Percentiles rank a stretch among this genome's conserved stretches.
Conservation (phyloP, 345 rosid species). For the Psidium guajava region DNA sequence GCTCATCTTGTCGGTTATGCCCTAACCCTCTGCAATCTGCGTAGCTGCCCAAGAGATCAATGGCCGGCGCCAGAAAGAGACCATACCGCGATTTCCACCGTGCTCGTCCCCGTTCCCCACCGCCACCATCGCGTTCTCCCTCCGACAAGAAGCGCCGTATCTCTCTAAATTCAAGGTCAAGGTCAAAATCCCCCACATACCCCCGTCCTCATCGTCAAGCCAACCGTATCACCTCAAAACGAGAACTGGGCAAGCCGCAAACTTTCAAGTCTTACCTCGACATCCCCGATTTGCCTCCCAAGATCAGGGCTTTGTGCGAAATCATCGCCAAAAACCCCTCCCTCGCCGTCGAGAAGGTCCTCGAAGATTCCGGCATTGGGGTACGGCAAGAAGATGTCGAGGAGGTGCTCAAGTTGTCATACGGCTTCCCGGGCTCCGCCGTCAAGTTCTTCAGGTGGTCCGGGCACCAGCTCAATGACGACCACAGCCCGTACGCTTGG, state of each 20-base stretch:
- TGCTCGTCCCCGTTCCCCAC: neutral
- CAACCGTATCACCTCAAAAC: neutral
- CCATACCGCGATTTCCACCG: neutral
- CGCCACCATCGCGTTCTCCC: neutral
- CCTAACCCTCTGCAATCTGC: neutral
- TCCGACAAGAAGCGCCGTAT: neutral
- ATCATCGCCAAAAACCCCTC: constrained; percentile 41
- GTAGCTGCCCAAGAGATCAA: neutral
- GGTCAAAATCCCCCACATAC: neutral
- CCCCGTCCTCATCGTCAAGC: neutral
- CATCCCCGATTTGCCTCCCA: constrained; percentile 23
- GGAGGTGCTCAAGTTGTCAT: constrained; percentile 43
- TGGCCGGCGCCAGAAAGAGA: neutral
- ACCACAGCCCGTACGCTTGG: constrained; percentile 59
- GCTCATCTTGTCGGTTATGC: neutral
- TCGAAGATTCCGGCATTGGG: constrained; percentile 25
- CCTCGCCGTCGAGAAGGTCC: constrained; percentile 21
- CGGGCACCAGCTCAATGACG: constrained; percentile 25
- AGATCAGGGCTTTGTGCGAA: constrained; percentile 27
- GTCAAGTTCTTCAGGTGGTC: constrained; percentile 66
- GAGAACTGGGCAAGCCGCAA: neutral
- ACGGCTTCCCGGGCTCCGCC: constrained; percentile 37
- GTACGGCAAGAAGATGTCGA: constrained; percentile 36
- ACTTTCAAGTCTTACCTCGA: constrained; percentile 28
- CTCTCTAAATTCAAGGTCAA: neutral